Percentiles rank a stretch among this genome's conserved stretches.
Conservation (phyloP, 2,329 filamentous ascomycete genomes). For the Helotiales sp. region DNA sequence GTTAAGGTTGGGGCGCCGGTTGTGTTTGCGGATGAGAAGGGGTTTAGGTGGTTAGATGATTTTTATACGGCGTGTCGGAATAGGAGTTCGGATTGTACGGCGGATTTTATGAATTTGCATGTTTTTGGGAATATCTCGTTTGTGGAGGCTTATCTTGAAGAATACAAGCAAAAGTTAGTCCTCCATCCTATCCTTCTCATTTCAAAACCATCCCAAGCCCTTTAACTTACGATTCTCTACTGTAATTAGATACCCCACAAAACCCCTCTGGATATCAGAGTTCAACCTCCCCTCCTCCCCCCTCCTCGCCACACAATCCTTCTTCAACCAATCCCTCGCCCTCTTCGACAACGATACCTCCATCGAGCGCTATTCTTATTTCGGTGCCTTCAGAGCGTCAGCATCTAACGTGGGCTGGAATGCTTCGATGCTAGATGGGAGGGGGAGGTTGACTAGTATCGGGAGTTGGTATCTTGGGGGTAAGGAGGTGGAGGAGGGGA, state of each 20-base stretch:
- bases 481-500: neutral
- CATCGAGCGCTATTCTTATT: conserved; percentile 17
- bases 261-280: conserved; percentile 9
- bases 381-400: conserved; percentile 6
- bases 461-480: conserved; percentile 4
- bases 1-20: conserved; percentile 49
- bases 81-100: conserved; percentile 51
- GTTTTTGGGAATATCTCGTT: conserved; percentile 57
- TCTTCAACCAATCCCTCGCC: conserved; percentile 10
- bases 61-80: conserved; percentile 64
- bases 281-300: conserved; percentile 4
- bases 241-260: conserved; percentile 5
- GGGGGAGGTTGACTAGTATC: conserved; percentile 6
- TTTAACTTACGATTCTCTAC: neutral
- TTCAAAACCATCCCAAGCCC: conserved; percentile 37
- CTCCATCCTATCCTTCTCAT: conserved; percentile 33
- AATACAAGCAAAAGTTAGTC: conserved; percentile 14
- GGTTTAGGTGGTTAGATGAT: conserved; percentile 65
- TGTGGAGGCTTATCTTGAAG: conserved; percentile 2
- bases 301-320: neutral
- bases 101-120: conserved; percentile 62
- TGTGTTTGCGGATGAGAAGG: conserved; percentile 58
- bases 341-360: conserved; percentile 13
- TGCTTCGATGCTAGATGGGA: conserved; percentile 3
- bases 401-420: conserved; percentile 8